phyloP scores from a whole-genome alignment of 441 rosid genomes.

The Lepidium campestre region DNA sequence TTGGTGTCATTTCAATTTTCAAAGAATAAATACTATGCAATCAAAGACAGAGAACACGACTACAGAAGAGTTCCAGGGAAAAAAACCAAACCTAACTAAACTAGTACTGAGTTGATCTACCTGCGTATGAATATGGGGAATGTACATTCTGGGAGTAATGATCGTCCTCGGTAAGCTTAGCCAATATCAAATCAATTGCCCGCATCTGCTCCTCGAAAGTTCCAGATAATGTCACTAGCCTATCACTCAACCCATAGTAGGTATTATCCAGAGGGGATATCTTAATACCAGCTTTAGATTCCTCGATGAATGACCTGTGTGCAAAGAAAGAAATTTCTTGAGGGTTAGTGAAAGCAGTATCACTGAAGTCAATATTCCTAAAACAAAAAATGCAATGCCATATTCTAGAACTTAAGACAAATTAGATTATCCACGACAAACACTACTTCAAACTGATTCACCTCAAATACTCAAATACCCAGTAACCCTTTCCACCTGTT shows the following conservation, averaged over 20 bases:
- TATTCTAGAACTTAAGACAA: neutral
- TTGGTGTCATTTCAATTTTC: neutral
- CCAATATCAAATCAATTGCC: slow-evolving; percentile 80
- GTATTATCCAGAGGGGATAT: slow-evolving; percentile 88
- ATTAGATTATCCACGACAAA: neutral
- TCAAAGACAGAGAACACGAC: slow-evolving; percentile 14
- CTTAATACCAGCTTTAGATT: slow-evolving; percentile 91
- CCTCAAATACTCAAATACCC: neutral
- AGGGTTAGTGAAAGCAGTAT: neutral
- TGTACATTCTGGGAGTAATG: slow-evolving; percentile 79
- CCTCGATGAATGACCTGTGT: slow-evolving; percentile 91
- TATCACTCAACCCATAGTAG: slow-evolving; percentile 84
- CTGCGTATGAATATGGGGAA: slow-evolving; percentile 88
- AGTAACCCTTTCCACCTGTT: neutral
- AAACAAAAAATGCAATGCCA: neutral
- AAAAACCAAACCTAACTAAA: slow-evolving; percentile 4
- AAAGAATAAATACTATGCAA: slow-evolving; percentile 13
- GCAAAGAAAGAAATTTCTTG: neutral
- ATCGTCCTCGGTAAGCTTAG: slow-evolving; percentile 80
- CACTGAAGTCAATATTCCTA: neutral
- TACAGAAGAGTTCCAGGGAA: slow-evolving; percentile 4
- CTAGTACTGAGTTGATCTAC: slow-evolving; percentile 38
- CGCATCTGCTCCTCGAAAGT: slow-evolving; percentile 87
- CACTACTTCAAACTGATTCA: neutral
- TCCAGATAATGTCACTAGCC: slow-evolving; percentile 89